Evolutionary conservation across 768 basidiomycete species (phyloP).

Genomic region (Dentipellis fragilis): DNA sequence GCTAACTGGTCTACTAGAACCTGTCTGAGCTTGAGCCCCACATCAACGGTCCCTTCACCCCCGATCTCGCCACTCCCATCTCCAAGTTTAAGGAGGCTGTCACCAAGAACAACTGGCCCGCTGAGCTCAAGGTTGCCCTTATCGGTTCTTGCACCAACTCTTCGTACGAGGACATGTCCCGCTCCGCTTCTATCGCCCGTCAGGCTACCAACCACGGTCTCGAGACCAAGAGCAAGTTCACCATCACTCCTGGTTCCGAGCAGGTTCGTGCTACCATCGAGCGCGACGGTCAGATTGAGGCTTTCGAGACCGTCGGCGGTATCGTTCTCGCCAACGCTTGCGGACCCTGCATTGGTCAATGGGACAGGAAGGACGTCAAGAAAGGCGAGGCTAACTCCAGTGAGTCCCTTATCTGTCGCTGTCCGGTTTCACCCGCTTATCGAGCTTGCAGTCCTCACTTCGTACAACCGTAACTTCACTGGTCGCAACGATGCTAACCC

Average conservation of each 20-base stretch:
- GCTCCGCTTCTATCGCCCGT: conserved; percentile 87
- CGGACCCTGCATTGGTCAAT: conserved; percentile 98
- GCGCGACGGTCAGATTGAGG: conserved; percentile 86
- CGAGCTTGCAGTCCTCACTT: conserved; percentile 71
- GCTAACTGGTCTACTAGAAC: conserved; percentile 41
- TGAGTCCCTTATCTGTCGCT: conserved; percentile 26
- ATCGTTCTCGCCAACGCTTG: conserved; percentile 96
- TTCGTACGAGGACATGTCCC: conserved; percentile 99
- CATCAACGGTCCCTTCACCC: conserved; percentile 99
- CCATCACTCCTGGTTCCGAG: conserved; percentile 96
- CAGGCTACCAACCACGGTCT: conserved; percentile 87
- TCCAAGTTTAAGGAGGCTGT: conserved; percentile 89
- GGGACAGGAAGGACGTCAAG: conserved; percentile 95
- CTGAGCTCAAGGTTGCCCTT: conserved; percentile 92
- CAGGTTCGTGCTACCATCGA: conserved; percentile 97
- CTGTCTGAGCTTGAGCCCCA: conserved; percentile 96
- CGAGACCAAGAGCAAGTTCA: conserved; percentile 87
- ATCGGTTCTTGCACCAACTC: conserved; percentile 99
- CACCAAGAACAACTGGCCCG: conserved; percentile 94
- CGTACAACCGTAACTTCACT: conserved; percentile 99
- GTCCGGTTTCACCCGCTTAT: background rate
- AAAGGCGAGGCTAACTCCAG: conserved; percentile 97
- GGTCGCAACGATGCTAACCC: conserved; percentile 99
- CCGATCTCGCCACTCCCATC: conserved; percentile 96
- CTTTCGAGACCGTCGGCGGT: conserved; percentile 84